phyloP scores from a whole-genome alignment of 306 rosid genomes.

The Cyamopsis tetragonoloba region DNA sequence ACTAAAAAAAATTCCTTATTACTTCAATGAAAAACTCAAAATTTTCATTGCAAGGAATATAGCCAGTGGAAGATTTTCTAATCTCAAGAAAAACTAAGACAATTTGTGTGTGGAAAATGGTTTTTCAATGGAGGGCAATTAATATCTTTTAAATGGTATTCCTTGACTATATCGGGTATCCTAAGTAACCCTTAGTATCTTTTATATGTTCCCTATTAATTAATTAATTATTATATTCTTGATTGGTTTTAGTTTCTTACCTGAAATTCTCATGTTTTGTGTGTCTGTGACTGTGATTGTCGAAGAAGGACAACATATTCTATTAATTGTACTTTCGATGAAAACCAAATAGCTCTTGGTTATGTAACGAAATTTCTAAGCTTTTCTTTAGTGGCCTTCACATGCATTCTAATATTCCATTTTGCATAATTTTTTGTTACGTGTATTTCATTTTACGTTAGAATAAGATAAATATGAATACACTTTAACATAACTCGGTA shows the following conservation, averaged over 20 bases:
- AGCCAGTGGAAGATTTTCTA: not conserved
- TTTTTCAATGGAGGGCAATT: not conserved
- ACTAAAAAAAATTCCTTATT: too few species aligned
- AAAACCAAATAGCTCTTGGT: slow-evolving; percentile 11
- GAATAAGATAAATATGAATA: too few species aligned
- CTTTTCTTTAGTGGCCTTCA: not conserved
- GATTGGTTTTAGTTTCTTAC: slow-evolving; percentile 6
- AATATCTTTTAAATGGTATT: slow-evolving; percentile 7
- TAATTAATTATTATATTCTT: not conserved
- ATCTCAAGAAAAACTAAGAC: too few species aligned
- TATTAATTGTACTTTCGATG: slow-evolving; percentile 13
- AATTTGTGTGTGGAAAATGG: not conserved
- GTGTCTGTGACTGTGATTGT: not conserved
- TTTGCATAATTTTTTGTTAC: too few species aligned
- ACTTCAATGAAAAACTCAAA: too few species aligned
- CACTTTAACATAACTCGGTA: too few species aligned
- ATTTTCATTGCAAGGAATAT: slow-evolving; percentile 9
- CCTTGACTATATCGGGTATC: slow-evolving; percentile 26
- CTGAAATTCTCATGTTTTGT: slow-evolving; percentile 7
- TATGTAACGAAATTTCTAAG: slow-evolving; percentile 18
- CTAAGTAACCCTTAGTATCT: not conserved
- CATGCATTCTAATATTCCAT: not conserved
- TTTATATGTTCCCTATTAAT: not conserved
- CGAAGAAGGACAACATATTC: slow-evolving; percentile 8
- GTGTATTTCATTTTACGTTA: too few species aligned